phyloP scores from a whole-genome alignment of 441 rosid genomes.

The Pelargonium australe region DNA sequence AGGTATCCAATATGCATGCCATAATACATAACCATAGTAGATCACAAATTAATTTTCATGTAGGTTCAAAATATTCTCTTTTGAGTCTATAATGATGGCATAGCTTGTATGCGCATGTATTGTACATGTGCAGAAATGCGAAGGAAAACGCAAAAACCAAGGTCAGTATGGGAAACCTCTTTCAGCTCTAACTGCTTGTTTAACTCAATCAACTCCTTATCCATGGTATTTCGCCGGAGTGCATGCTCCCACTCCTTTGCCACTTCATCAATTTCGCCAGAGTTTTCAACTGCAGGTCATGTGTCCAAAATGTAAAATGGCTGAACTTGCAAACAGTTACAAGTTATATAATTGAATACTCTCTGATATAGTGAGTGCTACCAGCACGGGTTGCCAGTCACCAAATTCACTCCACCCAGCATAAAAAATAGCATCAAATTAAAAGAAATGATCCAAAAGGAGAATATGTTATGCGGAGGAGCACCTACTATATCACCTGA shows the following conservation, averaged over 20 bases:
- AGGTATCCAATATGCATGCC: neutral
- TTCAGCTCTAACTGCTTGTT: constrained; percentile 61
- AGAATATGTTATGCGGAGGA: neutral
- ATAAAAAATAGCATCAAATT: neutral
- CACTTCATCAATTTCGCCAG: constrained; percentile 50
- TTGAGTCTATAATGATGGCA: constrained; percentile 12
- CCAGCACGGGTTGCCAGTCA: neutral
- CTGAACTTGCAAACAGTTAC: neutral
- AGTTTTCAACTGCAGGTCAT: constrained; percentile 32
- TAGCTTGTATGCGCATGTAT: neutral
- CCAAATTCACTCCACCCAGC: neutral
- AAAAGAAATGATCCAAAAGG: neutral
- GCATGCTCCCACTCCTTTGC: constrained; percentile 62
- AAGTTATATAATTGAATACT: neutral
- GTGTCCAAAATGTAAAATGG: neutral
- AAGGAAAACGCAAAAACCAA: constrained; percentile 13
- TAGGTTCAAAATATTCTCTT: constrained; percentile 5
- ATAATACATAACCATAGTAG: constrained; percentile 5
- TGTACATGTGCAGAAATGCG: constrained; percentile 4
- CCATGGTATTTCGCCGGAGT: constrained; percentile 52
- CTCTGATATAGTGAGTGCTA: neutral
- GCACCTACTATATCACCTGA: neutral
- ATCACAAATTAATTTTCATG: neutral
- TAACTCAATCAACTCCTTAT: constrained; percentile 51
- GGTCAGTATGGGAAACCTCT: constrained; percentile 39